phyloP scores from a whole-genome alignment of 139 green algal species.

The Coelastrella sp. region DNA sequence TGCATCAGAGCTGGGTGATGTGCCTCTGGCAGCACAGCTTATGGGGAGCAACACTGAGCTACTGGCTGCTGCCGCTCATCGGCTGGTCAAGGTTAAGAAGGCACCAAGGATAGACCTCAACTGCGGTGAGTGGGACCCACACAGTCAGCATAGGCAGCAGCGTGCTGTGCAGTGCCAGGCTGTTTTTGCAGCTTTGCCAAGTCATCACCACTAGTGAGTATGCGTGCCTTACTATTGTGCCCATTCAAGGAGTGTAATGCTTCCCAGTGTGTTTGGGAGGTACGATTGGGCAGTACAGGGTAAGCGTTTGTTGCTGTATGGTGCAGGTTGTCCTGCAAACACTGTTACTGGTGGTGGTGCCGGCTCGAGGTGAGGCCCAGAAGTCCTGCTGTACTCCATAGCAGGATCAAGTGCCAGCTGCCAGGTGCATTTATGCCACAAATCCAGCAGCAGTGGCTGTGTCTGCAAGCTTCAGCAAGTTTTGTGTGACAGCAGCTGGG shows the following conservation, averaged over 20 bases:
- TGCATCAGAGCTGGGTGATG: constrained; percentile 60
- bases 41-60: constrained; percentile 70
- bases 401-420: no score
- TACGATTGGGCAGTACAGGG: not conserved
- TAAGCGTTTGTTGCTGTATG: not conserved
- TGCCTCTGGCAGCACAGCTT: constrained; percentile 70
- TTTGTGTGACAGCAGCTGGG: no score
- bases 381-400: not conserved
- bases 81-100: constrained; percentile 52
- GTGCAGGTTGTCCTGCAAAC: constrained; percentile 36
- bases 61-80: constrained; percentile 59
- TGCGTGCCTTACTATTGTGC: no score
- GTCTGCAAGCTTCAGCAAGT: no score
- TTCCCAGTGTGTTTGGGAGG: no score
- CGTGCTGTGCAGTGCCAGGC: not conserved
- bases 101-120: constrained; percentile 82
- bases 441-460: not conserved
- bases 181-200: not conserved
- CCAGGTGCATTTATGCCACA: not conserved
- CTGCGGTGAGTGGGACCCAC: constrained; percentile 64
- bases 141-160: not conserved
- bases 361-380: constrained; percentile 5
- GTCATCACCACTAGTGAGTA: not conserved
- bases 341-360: constrained; percentile 41
- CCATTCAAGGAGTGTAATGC: no score